These are phyloP conservation scores for Botrytis fragariae DNA, from an alignment of 2,329 filamentous ascomycete species.

Conservation along the genomic window DNA sequence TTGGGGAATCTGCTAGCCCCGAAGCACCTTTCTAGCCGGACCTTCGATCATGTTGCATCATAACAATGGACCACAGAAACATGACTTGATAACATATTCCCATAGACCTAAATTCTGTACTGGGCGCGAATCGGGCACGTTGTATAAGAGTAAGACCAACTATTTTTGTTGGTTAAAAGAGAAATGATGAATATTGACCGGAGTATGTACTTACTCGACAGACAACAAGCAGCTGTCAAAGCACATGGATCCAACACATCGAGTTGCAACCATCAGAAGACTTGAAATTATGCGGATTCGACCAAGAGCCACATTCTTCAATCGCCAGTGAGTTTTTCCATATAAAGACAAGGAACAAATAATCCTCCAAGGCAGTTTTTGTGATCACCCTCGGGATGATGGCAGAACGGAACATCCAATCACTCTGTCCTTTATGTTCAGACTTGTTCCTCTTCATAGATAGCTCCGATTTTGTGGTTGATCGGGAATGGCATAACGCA, in stretches of 20 bases:
- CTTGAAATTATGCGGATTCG: constrained; percentile 42
- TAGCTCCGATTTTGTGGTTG: constrained; percentile 10
- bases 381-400: constrained; percentile 34
- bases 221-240: constrained; percentile 18
- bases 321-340: constrained; percentile 45
- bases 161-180: not conserved
- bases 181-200: no score
- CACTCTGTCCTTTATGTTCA: constrained; percentile 12
- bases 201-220: not conserved
- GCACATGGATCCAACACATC: constrained; percentile 40
- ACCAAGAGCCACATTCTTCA: constrained; percentile 40
- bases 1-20: constrained; percentile 18
- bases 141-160: constrained; percentile 18
- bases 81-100: constrained; percentile 39
- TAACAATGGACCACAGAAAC: constrained; percentile 44
- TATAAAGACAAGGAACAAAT: constrained; percentile 44
- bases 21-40: constrained; percentile 42
- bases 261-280: constrained; percentile 40
- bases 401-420: constrained; percentile 43
- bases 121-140: constrained; percentile 41
- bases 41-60: constrained; percentile 46
- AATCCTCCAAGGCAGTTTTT: constrained; percentile 35
- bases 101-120: constrained; percentile 44
- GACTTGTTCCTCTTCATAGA: constrained; percentile 12
- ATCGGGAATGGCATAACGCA: constrained; percentile 10